These are phyloP conservation scores for Fusarium pseudocircinatum DNA, from an alignment of 2,329 filamentous ascomycete species.

Conservation along the genomic window DNA sequence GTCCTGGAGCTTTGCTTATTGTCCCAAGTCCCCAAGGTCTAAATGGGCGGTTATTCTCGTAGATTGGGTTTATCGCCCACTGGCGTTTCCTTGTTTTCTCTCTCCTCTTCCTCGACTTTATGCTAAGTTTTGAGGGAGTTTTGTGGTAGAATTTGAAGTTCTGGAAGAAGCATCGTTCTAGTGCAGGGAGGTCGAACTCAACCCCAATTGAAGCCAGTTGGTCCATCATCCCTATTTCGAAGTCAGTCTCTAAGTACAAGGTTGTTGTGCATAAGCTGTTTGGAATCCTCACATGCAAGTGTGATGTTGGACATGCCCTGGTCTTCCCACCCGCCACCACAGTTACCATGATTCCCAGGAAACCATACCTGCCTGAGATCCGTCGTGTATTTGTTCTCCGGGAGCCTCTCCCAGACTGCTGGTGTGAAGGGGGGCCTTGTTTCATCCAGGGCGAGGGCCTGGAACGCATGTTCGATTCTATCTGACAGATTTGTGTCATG, in stretches of 20 bases:
- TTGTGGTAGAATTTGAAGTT: conserved; percentile 47
- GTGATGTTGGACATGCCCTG: conserved; percentile 55
- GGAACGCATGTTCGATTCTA: conserved; percentile 66
- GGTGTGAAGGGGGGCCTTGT: conserved; percentile 63
- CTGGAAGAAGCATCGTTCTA: conserved; percentile 53
- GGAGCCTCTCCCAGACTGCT: conserved; percentile 62
- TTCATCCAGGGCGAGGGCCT: conserved; percentile 68
- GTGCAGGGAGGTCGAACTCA: conserved; percentile 56
- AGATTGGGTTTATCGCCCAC: conserved; percentile 62
- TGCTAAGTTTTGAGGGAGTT: conserved; percentile 10
- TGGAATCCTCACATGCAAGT: conserved; percentile 49
- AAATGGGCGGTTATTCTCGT: conserved; percentile 57
- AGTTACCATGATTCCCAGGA: conserved; percentile 75
- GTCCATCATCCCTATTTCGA: conserved; percentile 63
- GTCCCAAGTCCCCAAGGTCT: conserved; percentile 60
- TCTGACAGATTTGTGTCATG: conserved; percentile 64
- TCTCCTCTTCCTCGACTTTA: conserved; percentile 27
- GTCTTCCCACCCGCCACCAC: conserved; percentile 73
- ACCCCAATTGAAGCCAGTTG: conserved; percentile 62
- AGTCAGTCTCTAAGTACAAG: not conserved
- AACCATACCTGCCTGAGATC: conserved; percentile 70
- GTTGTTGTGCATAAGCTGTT: not conserved
- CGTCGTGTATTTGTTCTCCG: conserved; percentile 50
- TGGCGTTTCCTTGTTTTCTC: conserved; percentile 16
- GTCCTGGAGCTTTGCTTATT: conserved; percentile 52